Evolutionary conservation across 495 filamentous ascomycete species (phyloP), one percentile per base, ranked within the genome.

Genomic region (Lophiotrema nucula): DNA sequence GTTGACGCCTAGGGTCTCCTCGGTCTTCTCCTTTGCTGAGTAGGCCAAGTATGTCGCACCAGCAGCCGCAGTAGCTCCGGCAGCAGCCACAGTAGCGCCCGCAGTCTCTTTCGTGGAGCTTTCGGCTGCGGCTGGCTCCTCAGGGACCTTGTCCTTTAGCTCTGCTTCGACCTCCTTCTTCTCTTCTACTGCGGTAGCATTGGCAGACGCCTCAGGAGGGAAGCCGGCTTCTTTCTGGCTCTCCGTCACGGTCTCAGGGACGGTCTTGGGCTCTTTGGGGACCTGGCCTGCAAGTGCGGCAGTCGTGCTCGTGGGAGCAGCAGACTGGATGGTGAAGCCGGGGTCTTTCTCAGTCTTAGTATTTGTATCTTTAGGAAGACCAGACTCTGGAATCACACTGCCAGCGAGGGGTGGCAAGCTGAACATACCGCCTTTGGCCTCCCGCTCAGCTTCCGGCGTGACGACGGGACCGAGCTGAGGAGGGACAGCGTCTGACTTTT

Each of bases 301-400:
- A 27, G 89, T 95, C 15, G 89, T 92, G 46, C 88, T 82, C 23
- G 72, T 71, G 3, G 88, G 84, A 3, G 78, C 81, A 23, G 81
- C 85, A 8, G 87, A 89, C 62, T 83, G 87, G 59, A 90, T 82
- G 15, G 76, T 78, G 61, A 78, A 78, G 51, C 77, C 82, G 2
- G 76, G 73, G 44, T 84, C 65, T 66, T 67, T 60, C 69, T 74
- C 60, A 41, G 69, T 61, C 62, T 44, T 45, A 62, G 52, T 39
- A 60, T 58, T 53, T 60, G 68, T 63, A 38, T 78, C 79, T 62
- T 91, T 87, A 16, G 88, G 88, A 48, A 95, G 78, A 71, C 88
- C 89, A 21, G 90, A 93, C 73, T 96, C 90, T 10, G 90, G 90
- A 60, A 93, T 92, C 74, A 88, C 72, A 70, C 80, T 85, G 27